A percentile compares a stretch with the other conserved stretches of the same genome.
phyloP scores from a whole-genome alignment of 305 asterid species.

The Fraxinus velutina region DNA sequence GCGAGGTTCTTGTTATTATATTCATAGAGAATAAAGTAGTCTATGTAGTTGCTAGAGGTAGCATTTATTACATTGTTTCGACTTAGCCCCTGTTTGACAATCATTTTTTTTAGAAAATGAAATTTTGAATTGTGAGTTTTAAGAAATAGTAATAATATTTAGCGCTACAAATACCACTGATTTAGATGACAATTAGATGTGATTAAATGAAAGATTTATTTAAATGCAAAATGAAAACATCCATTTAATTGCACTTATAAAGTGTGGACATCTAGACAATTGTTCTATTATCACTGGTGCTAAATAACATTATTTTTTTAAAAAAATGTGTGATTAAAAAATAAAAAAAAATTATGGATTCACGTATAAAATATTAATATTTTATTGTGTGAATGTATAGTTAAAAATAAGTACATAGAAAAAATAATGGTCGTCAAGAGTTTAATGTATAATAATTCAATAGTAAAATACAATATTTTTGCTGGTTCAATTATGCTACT shows the following conservation, averaged over 20 bases:
- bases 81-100: background rate
- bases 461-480: background rate
- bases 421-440: background rate
- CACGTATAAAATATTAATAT: background rate
- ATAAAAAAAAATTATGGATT: too few relatives aligned
- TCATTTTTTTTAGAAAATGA: background rate
- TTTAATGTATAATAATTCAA: background rate
- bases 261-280: background rate
- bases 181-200: too few relatives aligned
- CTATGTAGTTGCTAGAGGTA: background rate
- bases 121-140: background rate
- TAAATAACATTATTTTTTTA: background rate
- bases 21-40: background rate
- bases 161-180: background rate
- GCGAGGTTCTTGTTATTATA: background rate
- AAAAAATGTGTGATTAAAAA: too few relatives aligned
- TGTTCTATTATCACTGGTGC: too few relatives aligned
- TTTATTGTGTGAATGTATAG: too few relatives aligned
- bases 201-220: too few relatives aligned
- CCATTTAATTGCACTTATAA: background rate
- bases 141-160: background rate
- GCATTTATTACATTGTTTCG: background rate
- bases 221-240: too few relatives aligned
- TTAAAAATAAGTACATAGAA: too few relatives aligned
- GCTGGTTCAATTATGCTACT: too few relatives aligned